Base-by-base conservation (phyloP, 176 grass and related monocot species). In the Thinopyrum elongatum region DNA sequence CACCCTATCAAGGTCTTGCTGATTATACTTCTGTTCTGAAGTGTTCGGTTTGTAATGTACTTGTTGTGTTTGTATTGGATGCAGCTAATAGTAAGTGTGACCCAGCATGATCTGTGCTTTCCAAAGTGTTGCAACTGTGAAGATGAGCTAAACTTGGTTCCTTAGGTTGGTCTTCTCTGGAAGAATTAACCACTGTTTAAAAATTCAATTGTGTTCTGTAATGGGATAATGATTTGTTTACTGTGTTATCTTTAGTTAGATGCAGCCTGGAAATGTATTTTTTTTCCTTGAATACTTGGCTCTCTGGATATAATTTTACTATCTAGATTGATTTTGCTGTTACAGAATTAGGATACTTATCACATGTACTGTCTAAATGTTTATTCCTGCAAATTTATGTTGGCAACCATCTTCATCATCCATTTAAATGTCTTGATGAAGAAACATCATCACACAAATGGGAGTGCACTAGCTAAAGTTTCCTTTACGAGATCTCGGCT, bases 1-100 rank as follows among this genome's bases (percentile, higher is more conserved):
- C 81, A 23, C 28, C 60, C 29, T 70, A n/a, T 77, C 28, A 51
- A 82, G 62, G 62, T n/a, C 3, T 85, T 77, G 63, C 39, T 82
- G 60, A 64, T 11, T 42, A 41, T 22, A 84, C 3, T 39, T 79
- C 1, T 74, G 69, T 28, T 74, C 64, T 78, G 47, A 79, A 55
- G 10, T 34, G 26, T 65, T 36, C n/a, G 11, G 49, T 74, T 60
- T 75, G 59, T 75, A 59, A 2, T 83, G 44, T 79, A 79, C 9
- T 55, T 49, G 27, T 63, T 28, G 28, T 34, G 44, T 58, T 41
- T 41, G 9, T 65, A 73, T 17, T 78, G 66, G 14, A 73, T 65
- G 55, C 72, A 78, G 30, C 13, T 65, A 22, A 70, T 42, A 31
- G 19, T 16, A 70, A 29, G 65, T 86, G 39, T 79, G 60, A 27